Evolutionary conservation across 768 basidiomycete species (phyloP).

Genomic region (Pleurotus sapidus): DNA sequence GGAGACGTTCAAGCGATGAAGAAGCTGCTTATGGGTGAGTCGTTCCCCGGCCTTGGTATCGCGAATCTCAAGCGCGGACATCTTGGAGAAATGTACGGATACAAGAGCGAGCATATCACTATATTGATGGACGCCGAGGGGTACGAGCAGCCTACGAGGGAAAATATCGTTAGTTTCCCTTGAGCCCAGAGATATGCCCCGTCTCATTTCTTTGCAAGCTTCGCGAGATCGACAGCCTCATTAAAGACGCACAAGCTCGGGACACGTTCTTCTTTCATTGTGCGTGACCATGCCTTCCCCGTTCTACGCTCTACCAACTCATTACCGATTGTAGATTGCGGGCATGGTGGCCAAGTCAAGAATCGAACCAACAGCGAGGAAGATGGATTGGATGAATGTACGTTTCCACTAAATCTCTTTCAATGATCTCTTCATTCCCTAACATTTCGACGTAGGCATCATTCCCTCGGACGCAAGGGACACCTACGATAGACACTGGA

Average conservation of each 20-base stretch:
- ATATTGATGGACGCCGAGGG: conserved; percentile 24
- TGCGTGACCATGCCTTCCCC: neutral
- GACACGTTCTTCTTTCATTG: conserved; percentile 38
- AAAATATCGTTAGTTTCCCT: conserved; percentile 27
- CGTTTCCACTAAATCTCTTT: conserved; percentile 5
- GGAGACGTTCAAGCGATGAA: conserved; percentile 33
- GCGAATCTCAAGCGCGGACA: neutral
- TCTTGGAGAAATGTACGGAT: conserved; percentile 23
- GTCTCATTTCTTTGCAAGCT: conserved; percentile 15
- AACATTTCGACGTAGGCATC: conserved; percentile 23
- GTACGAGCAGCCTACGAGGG: conserved; percentile 21
- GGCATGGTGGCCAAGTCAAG: conserved; percentile 44
- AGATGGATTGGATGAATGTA: conserved; percentile 55
- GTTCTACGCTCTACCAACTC: no score
- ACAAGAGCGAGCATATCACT: conserved; percentile 22
- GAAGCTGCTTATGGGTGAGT: conserved; percentile 34
- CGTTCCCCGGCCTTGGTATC: neutral
- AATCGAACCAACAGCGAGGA: conserved; percentile 42
- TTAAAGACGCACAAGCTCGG: conserved; percentile 25
- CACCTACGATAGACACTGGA: conserved; percentile 13
- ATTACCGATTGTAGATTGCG: conserved; percentile 34
- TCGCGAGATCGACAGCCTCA: conserved; percentile 26
- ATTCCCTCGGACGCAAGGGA: conserved; percentile 32
- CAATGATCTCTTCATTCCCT: neutral
- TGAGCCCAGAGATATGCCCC: neutral